Evolutionary conservation across 306 rosid genomes (phyloP).

Genomic region (Clitoria ternatea): DNA sequence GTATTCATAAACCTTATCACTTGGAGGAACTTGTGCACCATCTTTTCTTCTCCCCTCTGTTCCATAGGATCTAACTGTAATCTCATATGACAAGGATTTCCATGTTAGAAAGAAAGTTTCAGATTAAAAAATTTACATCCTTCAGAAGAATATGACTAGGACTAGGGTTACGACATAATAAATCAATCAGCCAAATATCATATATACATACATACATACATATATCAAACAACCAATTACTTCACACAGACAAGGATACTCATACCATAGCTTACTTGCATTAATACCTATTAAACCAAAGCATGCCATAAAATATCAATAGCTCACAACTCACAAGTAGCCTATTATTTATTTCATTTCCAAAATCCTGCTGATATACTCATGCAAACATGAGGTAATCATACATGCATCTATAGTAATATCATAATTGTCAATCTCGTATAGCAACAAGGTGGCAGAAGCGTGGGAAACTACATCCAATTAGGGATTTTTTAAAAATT

Average conservation of each 20-base stretch:
- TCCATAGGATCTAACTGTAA: constrained; percentile 74
- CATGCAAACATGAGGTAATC: background rate
- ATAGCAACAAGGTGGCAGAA: no score
- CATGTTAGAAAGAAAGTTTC: constrained; percentile 19
- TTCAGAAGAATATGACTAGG: background rate
- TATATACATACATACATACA: background rate
- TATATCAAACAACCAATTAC: background rate
- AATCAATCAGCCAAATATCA: background rate
- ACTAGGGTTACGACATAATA: background rate
- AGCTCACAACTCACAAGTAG: background rate
- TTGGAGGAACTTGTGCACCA: constrained; percentile 68
- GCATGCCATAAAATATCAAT: background rate
- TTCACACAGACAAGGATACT: background rate
- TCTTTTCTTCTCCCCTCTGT: constrained; percentile 77
- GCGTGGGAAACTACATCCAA: no score
- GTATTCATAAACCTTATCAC: constrained; percentile 63
- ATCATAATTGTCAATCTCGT: no score
- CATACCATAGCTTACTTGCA: background rate
- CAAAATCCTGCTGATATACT: background rate
- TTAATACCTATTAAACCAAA: background rate
- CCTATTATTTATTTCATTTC: background rate
- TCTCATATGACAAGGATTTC: constrained; percentile 5
- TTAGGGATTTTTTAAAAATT: no score
- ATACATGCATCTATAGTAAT: background rate
- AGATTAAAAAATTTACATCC: background rate